These are phyloP conservation scores for Chrysanthemum lavandulifolium DNA, from an alignment of 129 eudicot species.

Conservation along the genomic window DNA sequence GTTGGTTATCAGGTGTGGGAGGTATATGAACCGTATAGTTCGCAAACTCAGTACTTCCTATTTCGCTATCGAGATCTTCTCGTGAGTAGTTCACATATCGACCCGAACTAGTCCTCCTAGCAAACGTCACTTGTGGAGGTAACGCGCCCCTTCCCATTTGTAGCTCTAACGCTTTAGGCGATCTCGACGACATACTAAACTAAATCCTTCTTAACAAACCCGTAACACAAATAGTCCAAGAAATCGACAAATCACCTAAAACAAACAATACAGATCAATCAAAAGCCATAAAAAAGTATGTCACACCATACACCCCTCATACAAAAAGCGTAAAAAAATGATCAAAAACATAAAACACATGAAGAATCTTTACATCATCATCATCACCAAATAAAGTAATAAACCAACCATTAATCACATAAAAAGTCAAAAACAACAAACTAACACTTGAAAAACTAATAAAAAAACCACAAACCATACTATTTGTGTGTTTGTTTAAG, in stretches of 20 bases:
- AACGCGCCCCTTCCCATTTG: slow-evolving; percentile 34
- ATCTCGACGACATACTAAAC: slow-evolving; percentile 39
- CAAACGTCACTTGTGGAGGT: slow-evolving; percentile 53
- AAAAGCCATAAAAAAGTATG: slow-evolving; percentile 2
- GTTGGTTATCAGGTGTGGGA: slow-evolving; percentile 64
- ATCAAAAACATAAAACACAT: slow-evolving; percentile 30
- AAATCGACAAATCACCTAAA: slow-evolving; percentile 30
- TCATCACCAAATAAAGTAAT: not conserved
- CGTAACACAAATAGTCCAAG: slow-evolving; percentile 15
- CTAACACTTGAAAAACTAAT: too few relatives aligned
- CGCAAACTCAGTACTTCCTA: slow-evolving; percentile 35
- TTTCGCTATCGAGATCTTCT: slow-evolving; percentile 58
- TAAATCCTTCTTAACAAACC: not conserved
- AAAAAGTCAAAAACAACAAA: not conserved
- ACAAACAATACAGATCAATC: slow-evolving; percentile 10
- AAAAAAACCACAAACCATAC: too few relatives aligned
- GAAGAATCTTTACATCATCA: slow-evolving; percentile 11
- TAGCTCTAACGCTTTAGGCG: slow-evolving; percentile 31
- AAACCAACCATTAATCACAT: not conserved
- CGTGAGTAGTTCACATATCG: slow-evolving; percentile 43
- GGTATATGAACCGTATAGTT: slow-evolving; percentile 53
- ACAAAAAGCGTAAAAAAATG: slow-evolving; percentile 12
- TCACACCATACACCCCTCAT: slow-evolving; percentile 12
- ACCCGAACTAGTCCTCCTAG: slow-evolving; percentile 48
- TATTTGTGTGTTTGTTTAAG: too few relatives aligned